phyloP scores from a whole-genome alignment of 306 rosid genomes.

The Cucumis hystrix region DNA sequence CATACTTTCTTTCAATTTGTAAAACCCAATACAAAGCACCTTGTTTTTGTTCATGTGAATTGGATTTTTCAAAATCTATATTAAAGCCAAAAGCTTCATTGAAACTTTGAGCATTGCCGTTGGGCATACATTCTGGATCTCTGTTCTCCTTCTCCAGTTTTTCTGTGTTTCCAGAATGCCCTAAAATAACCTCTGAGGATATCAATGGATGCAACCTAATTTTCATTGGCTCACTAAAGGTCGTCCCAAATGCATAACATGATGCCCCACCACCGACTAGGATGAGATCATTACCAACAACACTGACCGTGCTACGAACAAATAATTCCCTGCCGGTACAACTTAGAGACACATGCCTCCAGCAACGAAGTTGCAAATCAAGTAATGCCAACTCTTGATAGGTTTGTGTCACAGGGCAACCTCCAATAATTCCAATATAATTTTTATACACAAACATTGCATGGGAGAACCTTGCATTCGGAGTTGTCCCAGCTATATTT shows the following conservation, averaged over 20 bases:
- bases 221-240: constrained; percentile 78
- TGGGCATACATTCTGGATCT: constrained; percentile 12
- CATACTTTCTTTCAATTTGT: constrained; percentile 53
- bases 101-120: constrained; percentile 16
- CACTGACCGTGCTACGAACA: constrained; percentile 69
- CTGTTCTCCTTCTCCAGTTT: constrained; percentile 8
- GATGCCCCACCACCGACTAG: constrained; percentile 87
- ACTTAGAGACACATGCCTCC: constrained; percentile 63
- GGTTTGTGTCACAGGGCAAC: constrained; percentile 77
- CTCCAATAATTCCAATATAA: constrained; percentile 75
- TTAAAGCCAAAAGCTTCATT: constrained; percentile 19
- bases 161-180: constrained; percentile 16
- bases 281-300: constrained; percentile 60
- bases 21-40: constrained; percentile 38
- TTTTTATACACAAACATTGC: constrained; percentile 61
- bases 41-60: constrained; percentile 14
- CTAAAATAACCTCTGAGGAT: constrained; percentile 18
- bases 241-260: constrained; percentile 95
- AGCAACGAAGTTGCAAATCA: constrained; percentile 41
- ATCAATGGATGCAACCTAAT: constrained; percentile 36
- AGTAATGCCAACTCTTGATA: constrained; percentile 64
- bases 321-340: constrained; percentile 58
- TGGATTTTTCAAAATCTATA: constrained; percentile 15
- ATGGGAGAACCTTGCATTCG: constrained; percentile 90
- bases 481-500: constrained; percentile 51